A percentile compares a stretch with the other conserved stretches of the same genome.
Evolutionary conservation across 2,329 filamentous ascomycete genomes (phyloP).

Genomic region (Fusarium tjaetaba): DNA sequence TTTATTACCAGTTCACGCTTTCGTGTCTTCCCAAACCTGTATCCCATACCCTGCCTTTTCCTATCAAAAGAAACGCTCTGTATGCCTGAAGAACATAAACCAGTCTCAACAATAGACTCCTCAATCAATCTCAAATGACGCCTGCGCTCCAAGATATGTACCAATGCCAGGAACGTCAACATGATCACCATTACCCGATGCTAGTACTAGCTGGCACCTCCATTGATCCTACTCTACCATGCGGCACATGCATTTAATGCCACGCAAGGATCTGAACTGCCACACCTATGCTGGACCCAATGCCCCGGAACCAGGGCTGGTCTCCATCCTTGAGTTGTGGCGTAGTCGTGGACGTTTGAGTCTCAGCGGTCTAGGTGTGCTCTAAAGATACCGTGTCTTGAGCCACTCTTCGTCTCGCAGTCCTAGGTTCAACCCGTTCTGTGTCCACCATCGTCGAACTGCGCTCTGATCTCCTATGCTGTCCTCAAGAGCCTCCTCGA

Average conservation of each 20-base stretch:
- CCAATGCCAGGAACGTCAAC: constrained; percentile 24
- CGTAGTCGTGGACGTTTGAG: not conserved
- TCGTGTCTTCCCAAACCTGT: not conserved
- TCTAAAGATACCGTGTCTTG: constrained; percentile 76
- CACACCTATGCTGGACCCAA: constrained; percentile 11
- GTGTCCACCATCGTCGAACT: constrained; percentile 88
- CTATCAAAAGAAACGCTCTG: constrained; percentile 9
- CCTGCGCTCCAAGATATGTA: constrained; percentile 28
- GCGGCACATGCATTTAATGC: constrained; percentile 6
- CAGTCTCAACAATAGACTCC: constrained; percentile 28
- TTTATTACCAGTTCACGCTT: not conserved
- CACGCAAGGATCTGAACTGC: not conserved
- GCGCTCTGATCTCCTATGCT: constrained; percentile 78
- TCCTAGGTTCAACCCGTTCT: constrained; percentile 82
- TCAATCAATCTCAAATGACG: constrained; percentile 21
- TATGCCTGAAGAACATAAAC: constrained; percentile 18
- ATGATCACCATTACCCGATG: constrained; percentile 30
- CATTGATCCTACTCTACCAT: constrained; percentile 23
- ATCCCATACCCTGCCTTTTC: not conserved
- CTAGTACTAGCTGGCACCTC: constrained; percentile 9
- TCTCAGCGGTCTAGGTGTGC: not conserved
- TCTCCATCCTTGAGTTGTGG: not conserved
- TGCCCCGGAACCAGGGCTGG: constrained; percentile 18
- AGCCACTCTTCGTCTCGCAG: constrained; percentile 91
- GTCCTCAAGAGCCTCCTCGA: constrained; percentile 93